Evolutionary conservation across 108 stramenopile genomes (phyloP).

Genomic region (Pseudonitzschia pungens): DNA sequence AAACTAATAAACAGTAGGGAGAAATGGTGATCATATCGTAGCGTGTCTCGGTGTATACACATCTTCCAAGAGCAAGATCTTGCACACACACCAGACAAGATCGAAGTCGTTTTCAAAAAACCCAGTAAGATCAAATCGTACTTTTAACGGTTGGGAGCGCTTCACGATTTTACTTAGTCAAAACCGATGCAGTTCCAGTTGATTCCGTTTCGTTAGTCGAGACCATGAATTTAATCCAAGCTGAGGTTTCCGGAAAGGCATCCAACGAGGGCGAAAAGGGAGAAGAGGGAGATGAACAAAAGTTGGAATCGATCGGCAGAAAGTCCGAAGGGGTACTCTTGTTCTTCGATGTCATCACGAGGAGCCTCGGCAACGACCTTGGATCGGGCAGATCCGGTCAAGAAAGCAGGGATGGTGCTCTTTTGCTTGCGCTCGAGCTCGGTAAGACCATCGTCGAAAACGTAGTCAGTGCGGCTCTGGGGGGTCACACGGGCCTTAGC

Average conservation of each 20-base stretch:
- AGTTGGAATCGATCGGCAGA: slow-evolving; percentile 51
- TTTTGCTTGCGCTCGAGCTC: slow-evolving; percentile 58
- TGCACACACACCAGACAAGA: background rate
- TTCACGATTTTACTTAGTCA: background rate
- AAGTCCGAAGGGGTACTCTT: slow-evolving; percentile 38
- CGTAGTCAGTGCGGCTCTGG: slow-evolving; percentile 22
- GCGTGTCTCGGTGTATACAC: background rate
- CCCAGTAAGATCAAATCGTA: background rate
- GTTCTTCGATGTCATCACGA: slow-evolving; percentile 45
- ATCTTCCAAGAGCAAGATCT: background rate
- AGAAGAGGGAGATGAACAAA: slow-evolving; percentile 50
- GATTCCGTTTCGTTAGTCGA: background rate
- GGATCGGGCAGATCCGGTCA: slow-evolving; percentile 59
- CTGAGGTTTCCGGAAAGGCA: slow-evolving; percentile 38
- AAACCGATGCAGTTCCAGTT: background rate
- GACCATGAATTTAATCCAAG: slow-evolving; percentile 22
- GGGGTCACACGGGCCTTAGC: slow-evolving; percentile 37
- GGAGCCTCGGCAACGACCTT: slow-evolving; percentile 39
- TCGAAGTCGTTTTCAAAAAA: background rate
- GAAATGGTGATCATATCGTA: background rate
- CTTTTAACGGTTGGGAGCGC: background rate
- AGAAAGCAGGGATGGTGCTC: slow-evolving; percentile 41
- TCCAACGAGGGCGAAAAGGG: slow-evolving; percentile 53
- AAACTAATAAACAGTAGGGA: slow-evolving; percentile 11
- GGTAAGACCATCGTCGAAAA: slow-evolving; percentile 60